Percentiles rank a stretch among this genome's conserved stretches.
phyloP scores from a whole-genome alignment of 2,329 filamentous ascomycete genomes.

The Epichloe baconii region DNA sequence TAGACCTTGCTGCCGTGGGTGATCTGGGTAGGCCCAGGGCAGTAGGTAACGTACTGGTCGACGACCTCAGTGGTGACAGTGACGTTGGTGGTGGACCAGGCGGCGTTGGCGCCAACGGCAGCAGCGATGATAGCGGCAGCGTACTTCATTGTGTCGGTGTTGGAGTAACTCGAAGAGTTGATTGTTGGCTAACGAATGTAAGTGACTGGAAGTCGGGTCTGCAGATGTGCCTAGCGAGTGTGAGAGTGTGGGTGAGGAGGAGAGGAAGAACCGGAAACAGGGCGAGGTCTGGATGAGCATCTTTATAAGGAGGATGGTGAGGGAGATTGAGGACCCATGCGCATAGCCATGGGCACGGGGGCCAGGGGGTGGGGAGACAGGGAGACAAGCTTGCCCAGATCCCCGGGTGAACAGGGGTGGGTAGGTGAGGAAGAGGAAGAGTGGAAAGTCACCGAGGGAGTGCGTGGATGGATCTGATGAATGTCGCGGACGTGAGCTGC shows the following conservation, averaged over 20 bases:
- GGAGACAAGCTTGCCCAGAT: background rate
- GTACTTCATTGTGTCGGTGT: constrained; percentile 54
- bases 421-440: background rate
- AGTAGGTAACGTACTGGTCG: constrained; percentile 56
- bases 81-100: constrained; percentile 25
- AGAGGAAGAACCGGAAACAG: constrained; percentile 16
- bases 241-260: constrained; percentile 37
- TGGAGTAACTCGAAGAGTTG: constrained; percentile 26
- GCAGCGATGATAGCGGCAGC: constrained; percentile 38
- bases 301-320: constrained; percentile 32
- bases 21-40: constrained; percentile 52
- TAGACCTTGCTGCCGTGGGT: constrained; percentile 53
- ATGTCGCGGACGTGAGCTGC: background rate
- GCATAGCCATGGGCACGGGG: constrained; percentile 5
- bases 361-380: constrained; percentile 4
- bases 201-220: constrained; percentile 42
- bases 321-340: constrained; percentile 7
- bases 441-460: background rate
- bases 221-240: constrained; percentile 28
- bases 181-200: constrained; percentile 37
- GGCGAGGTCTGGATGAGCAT: constrained; percentile 24
- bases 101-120: constrained; percentile 20
- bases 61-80: constrained; percentile 53
- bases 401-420: constrained; percentile 5
- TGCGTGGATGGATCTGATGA: background rate